Base-by-base conservation (phyloP, 495 filamentous ascomycete species). In the Pseudotulostoma volvatum region DNA sequence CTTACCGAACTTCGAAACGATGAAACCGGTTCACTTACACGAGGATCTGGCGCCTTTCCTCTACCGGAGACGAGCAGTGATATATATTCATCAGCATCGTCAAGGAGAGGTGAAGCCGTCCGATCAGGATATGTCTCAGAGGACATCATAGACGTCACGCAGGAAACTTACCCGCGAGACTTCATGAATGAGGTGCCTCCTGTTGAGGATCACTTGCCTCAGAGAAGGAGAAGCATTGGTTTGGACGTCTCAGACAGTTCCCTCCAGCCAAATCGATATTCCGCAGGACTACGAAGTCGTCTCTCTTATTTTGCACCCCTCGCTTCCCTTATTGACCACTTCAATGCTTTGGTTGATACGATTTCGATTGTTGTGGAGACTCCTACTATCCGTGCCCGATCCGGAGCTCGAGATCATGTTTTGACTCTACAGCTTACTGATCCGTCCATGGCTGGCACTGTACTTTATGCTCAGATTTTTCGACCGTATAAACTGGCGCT, bases 391-490 rank as follows among this genome's bases (percentile, higher is more conserved):
- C 70, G 75, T 19, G 74, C 79, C 8, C 74, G 74, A 39, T 60
- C 66, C 11, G 80, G 79, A 1, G 75, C 77, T 4, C 64, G 71
- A 40, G 79, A 92, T 48, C 87, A 73, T 53, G 64, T 69, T 50
- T 62, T 82, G 39, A 71, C 73, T 15, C 67, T 90, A 33, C 68
- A 71, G 28, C 60, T 92, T 38, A 79, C 77, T 0, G 85, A 92
- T 52, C 68, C 71, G 13, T 67, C 63, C 9, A 57, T 63, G 59
- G 62, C 59, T 19, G 60, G 63, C 13, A 60, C 57, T 0, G 53
- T 51, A 3, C 45, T 64, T 8, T 45, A 47, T 35, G 81, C 83
- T 0, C 74, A 81, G 40, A 62, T 94, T 11, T 82, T 82, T 54
- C 72, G 84, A 3, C 78, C 83, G 1, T 74, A 78, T 50, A 77